Evolutionary conservation across 2,329 filamentous ascomycete species (phyloP).

Genomic region (Nakataea oryzae): DNA sequence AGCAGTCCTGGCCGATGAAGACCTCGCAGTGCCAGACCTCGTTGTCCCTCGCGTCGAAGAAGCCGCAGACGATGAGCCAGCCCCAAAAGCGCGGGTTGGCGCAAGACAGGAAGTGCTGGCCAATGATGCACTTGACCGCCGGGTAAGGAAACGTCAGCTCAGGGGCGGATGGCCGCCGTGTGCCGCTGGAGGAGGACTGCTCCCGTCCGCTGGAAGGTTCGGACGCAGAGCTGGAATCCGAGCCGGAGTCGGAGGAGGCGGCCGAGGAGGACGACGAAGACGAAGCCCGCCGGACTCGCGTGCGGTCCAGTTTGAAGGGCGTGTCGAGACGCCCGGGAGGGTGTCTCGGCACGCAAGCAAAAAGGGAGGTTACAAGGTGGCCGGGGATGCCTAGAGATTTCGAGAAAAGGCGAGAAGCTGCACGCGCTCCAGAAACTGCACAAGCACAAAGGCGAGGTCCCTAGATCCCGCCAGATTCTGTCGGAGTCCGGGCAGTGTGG

Average conservation of each 20-base stretch:
- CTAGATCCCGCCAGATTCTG: too few relatives aligned
- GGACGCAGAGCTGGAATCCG: neutral
- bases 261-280: neutral
- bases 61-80: constrained; percentile 34
- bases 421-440: too few relatives aligned
- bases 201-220: neutral
- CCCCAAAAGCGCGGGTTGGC: constrained; percentile 26
- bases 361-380: neutral
- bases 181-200: neutral
- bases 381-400: neutral
- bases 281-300: neutral
- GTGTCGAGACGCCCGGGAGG: neutral
- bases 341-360: neutral
- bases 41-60: constrained; percentile 30
- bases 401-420: neutral
- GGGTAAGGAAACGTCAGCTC: constrained; percentile 25
- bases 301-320: neutral
- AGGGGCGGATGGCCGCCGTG: neutral
- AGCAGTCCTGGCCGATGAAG: constrained; percentile 20
- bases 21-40: constrained; percentile 36
- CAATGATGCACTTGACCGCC: constrained; percentile 33
- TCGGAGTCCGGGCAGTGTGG: neutral
- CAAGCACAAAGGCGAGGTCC: too few relatives aligned
- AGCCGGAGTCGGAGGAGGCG: neutral
- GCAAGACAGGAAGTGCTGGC: constrained; percentile 26